These are phyloP conservation scores for Striga hermonthica DNA, from an alignment of 305 asterid species.

Conservation along the genomic window DNA sequence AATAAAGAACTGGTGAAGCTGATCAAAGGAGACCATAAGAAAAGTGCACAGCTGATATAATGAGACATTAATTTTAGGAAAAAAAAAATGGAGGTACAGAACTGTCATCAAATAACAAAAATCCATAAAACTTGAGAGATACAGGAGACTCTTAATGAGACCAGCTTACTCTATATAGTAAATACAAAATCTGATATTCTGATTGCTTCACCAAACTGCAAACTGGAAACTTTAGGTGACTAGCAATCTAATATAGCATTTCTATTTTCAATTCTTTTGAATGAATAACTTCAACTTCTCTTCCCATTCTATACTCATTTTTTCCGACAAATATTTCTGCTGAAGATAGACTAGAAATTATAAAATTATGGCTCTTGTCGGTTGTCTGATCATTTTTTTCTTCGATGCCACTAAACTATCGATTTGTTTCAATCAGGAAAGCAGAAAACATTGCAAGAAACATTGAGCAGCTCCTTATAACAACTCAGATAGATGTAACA, in stretches of 20 bases:
- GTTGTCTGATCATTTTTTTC: constrained; percentile 1
- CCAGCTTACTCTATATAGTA: neutral
- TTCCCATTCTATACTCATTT: constrained; percentile 20
- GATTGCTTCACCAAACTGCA: constrained; percentile 13
- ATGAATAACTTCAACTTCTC: constrained; percentile 9
- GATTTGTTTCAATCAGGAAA: neutral
- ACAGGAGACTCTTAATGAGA: neutral
- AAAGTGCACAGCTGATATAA: constrained; percentile 24
- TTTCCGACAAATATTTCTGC: constrained; percentile 20
- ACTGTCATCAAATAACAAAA: constrained; percentile 15
- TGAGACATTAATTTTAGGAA: constrained; percentile 6
- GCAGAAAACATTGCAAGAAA: constrained; percentile 11
- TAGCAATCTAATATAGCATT: constrained; percentile 19
- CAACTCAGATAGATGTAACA: constrained; percentile 22
- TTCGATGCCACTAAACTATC: neutral
- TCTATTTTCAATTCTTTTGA: neutral
- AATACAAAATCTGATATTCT: neutral
- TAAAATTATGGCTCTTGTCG: constrained; percentile 4
- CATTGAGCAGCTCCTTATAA: neutral
- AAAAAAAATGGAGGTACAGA: constrained; percentile 2
- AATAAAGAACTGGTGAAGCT: constrained; percentile 41
- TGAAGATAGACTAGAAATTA: constrained; percentile 18
- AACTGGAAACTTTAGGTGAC: constrained; percentile 16
- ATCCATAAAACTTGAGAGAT: neutral
- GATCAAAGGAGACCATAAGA: constrained; percentile 28